Percentiles rank a stretch among this genome's conserved stretches.
These are phyloP conservation scores for Pleurotus platypus DNA, from an alignment of 768 basidiomycete genomes.

Conservation along the genomic window DNA sequence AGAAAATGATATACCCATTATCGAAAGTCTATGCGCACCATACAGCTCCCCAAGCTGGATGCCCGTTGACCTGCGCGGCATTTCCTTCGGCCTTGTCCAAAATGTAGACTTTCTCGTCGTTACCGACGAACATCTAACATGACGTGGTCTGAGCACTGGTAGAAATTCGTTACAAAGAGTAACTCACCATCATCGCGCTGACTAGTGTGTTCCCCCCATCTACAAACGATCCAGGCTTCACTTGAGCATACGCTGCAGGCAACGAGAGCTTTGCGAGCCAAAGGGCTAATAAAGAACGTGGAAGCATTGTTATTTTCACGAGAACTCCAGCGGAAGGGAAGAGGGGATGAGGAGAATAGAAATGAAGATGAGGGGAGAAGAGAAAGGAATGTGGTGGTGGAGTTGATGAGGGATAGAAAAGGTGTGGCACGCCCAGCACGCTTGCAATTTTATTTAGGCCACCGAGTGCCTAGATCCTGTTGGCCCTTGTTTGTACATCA, in stretches of 20 bases:
- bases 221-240: slow-evolving; percentile 30
- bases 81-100: slow-evolving; percentile 81
- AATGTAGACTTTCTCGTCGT: slow-evolving; percentile 68
- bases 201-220: slow-evolving; percentile 31
- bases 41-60: slow-evolving; percentile 56
- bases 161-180: neutral
- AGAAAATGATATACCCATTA: neutral
- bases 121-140: slow-evolving; percentile 63
- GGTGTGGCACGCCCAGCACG: slow-evolving; percentile 2
- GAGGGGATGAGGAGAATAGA: neutral
- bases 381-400: slow-evolving; percentile 5
- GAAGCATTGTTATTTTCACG: neutral
- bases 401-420: slow-evolving; percentile 7
- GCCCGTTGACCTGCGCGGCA: slow-evolving; percentile 47
- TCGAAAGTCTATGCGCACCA: slow-evolving; percentile 9
- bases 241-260: slow-evolving; percentile 17
- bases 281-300: slow-evolving; percentile 19
- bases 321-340: slow-evolving; percentile 1
- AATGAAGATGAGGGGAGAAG: slow-evolving; percentile 5
- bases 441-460: slow-evolving; percentile 6
- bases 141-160: too few species aligned
- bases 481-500: slow-evolving; percentile 2
- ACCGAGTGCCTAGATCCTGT: slow-evolving; percentile 6
- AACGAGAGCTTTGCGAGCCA: slow-evolving; percentile 20
- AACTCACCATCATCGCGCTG: slow-evolving; percentile 36